Evolutionary conservation across 495 filamentous ascomycete genomes (phyloP), one percentile per base, ranked within the genome.

Genomic region (Rhizodiscina lignyota): DNA sequence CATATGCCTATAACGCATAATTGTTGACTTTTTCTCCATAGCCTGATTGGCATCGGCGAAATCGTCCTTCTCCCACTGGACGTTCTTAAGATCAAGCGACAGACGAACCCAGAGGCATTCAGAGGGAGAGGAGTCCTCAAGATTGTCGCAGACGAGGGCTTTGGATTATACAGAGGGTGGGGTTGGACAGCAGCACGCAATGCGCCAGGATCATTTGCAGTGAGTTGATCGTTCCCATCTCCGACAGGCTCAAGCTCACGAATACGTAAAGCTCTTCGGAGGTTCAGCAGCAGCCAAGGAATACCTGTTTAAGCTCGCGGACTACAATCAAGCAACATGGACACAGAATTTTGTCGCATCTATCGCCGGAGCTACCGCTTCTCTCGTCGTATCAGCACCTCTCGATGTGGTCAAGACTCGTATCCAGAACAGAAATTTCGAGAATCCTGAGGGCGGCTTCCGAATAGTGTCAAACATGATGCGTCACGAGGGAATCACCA

Each of bases 361-460:
- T 5, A 82, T 96, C 42, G 80, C 77, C 40, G 89, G 89, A 58
- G 87, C 89, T 19, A 84, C 79, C 27, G 84, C 89, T 5, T 94
- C 85, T 8, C 64, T 99, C 19, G 51, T 99, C 24, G 84, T 99
- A 2, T 94, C 86, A 22, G 89, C 87, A 12, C 89, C 89, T 15
- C 69, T 99, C 32, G 89, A 99, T 50, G 89, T 99, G 48, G 91
- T 99, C 68, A 99, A 99, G 69, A 99, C 89, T 36, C 72, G 89
- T 51, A 96, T 99, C 53, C 89, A 99, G 65, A 99, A 96, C 64
- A 73, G 81, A 53, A 96, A 99, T 63, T 99, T 99, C 54, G 91
- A 99, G 41, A 83, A 89, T 64, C 85, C 83, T 39, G 85, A 94
- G 64, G 78, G 78, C 43, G 89, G 89, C 32, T 83, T 93, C 72